Conservation (phyloP, 306 rosid genomes). For the Begonia peltatifolia region DNA sequence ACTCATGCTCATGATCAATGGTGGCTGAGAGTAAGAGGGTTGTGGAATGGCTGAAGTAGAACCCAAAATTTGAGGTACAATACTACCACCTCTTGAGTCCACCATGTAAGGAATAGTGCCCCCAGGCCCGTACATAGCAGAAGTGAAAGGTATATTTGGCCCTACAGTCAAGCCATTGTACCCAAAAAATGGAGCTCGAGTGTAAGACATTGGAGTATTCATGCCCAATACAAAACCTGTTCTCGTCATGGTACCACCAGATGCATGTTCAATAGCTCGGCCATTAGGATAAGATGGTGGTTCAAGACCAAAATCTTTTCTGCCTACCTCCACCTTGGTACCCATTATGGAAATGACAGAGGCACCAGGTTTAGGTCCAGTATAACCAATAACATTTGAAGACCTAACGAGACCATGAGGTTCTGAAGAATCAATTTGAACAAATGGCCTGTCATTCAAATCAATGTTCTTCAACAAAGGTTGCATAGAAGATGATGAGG, state of each 20-base stretch:
- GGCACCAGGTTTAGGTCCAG: constrained; percentile 37
- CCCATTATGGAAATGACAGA: constrained; percentile 86
- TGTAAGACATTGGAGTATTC: constrained; percentile 34
- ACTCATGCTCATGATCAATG: constrained; percentile 44
- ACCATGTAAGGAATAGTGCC: constrained; percentile 71
- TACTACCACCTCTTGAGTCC: constrained; percentile 64
- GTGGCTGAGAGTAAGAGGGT: constrained; percentile 52
- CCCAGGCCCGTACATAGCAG: constrained; percentile 44
- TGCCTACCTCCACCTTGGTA: constrained; percentile 56
- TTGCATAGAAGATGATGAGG: constrained; percentile 76
- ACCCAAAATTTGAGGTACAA: constrained; percentile 48
- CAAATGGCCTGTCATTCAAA: constrained; percentile 72
- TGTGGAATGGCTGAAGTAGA: constrained; percentile 48
- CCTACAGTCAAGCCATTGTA: constrained; percentile 48
- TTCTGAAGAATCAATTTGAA: constrained; percentile 53
- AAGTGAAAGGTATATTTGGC: constrained; percentile 9
- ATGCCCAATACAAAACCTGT: constrained; percentile 43
- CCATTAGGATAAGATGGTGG: constrained; percentile 37
- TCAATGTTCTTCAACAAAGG: constrained; percentile 76
- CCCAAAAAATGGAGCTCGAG: constrained; percentile 46
- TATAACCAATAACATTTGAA: constrained; percentile 25
- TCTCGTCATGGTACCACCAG: constrained; percentile 42
- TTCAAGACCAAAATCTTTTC: constrained; percentile 40
- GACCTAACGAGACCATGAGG: constrained; percentile 26
- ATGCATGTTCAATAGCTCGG: constrained; percentile 39